Conservation (phyloP, 140 eudicot species). For the Bidens hawaiensis region DNA sequence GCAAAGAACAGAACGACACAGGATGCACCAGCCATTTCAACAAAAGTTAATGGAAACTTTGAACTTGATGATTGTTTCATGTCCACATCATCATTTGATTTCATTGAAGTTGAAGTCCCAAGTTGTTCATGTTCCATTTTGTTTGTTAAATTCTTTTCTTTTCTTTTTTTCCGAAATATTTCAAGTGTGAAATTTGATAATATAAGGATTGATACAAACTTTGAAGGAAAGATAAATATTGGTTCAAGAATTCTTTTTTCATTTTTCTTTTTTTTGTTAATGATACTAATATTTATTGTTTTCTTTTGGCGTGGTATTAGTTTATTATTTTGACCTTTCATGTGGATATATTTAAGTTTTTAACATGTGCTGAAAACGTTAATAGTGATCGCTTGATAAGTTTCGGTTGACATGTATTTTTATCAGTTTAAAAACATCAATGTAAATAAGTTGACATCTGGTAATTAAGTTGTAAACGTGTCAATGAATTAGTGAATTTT, state of each 20-base stretch:
- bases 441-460: too few species aligned
- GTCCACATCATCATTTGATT: constrained; percentile 13
- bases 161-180: background rate
- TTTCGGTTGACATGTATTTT: too few species aligned
- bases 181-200: background rate
- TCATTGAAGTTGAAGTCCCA: constrained; percentile 6
- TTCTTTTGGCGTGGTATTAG: background rate
- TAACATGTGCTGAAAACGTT: too few species aligned
- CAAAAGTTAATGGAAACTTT: constrained; percentile 56
- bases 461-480: too few species aligned
- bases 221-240: constrained; percentile 25
- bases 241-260: background rate
- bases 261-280: background rate
- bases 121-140: constrained; percentile 32
- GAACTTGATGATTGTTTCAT: constrained; percentile 13
- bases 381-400: too few species aligned
- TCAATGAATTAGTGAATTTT: too few species aligned
- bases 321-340: background rate
- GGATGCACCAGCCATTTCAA: constrained; percentile 52
- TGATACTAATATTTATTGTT: background rate
- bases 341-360: too few species aligned
- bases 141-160: background rate
- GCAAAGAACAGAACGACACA: constrained; percentile 51
- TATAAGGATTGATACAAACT: constrained; percentile 19
- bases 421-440: too few species aligned